phyloP scores from a whole-genome alignment of 2,329 filamentous ascomycete species.

The Mycocentrospora acerina region DNA sequence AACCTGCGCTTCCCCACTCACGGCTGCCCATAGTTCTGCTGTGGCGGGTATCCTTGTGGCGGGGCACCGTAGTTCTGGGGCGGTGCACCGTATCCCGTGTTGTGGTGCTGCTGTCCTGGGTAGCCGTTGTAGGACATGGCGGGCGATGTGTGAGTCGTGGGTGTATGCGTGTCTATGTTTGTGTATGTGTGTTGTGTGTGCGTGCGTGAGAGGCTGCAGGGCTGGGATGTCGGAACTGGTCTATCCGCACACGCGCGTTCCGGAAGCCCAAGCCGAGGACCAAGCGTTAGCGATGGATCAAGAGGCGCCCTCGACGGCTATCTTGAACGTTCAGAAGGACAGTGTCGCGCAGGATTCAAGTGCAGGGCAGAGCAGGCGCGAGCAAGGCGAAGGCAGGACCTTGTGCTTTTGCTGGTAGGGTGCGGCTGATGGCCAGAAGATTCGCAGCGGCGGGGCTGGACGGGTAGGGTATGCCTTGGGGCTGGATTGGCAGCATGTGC shows the following conservation, averaged over 20 bases:
- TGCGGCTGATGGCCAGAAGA: conserved; percentile 24
- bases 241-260: conserved; percentile 3
- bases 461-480: no score
- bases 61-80: conserved; percentile 30
- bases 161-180: conserved; percentile 3
- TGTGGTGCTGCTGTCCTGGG: conserved; percentile 46
- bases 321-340: background rate
- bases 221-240: no score
- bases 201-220: no score
- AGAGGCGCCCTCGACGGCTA: no score
- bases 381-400: background rate
- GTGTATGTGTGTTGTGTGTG: no score
- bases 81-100: conserved; percentile 37
- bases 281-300: background rate
- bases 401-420: conserved; percentile 1
- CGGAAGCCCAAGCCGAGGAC: conserved; percentile 7
- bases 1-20: conserved; percentile 16
- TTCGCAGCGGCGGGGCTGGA: conserved; percentile 18
- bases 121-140: conserved; percentile 42
- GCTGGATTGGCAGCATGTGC: no score
- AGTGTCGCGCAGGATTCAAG: no score
- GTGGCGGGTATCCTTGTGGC: conserved; percentile 23
- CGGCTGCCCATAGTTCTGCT: conserved; percentile 25
- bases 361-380: no score
- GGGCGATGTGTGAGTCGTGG: conserved; percentile 9